Evolutionary conservation across 129 eudicot species (phyloP).

Genomic region (Pulicaria dysenterica): DNA sequence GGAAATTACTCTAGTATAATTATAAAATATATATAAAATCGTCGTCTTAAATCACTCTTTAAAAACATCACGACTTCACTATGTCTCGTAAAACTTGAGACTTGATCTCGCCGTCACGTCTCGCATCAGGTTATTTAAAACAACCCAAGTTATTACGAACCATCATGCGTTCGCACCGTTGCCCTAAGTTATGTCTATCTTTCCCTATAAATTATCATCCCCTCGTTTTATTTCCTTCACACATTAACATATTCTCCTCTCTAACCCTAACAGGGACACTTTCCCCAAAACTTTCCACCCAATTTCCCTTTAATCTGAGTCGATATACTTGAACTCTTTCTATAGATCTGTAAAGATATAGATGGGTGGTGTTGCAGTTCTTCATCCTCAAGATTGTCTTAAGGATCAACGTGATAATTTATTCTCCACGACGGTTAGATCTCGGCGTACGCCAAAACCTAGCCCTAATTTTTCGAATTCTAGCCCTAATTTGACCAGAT

Average conservation of each 20-base stretch:
- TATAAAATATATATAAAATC: too few species aligned
- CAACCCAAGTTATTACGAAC: background rate
- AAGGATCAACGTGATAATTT: conserved; percentile 21
- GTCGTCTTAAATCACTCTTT: too few species aligned
- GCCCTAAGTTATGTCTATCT: conserved; percentile 9
- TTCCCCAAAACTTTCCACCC: background rate
- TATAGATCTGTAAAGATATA: background rate
- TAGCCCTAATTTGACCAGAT: conserved; percentile 36
- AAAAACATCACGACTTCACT: too few species aligned
- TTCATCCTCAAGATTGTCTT: conserved; percentile 47
- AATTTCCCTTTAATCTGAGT: background rate
- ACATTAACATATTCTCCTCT: conserved; percentile 17
- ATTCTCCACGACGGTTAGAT: conserved; percentile 29
- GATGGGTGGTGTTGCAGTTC: conserved; percentile 53
- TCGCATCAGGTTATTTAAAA: too few species aligned
- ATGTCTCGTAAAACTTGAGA: too few species aligned
- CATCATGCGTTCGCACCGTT: background rate
- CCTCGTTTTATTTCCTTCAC: conserved; percentile 23
- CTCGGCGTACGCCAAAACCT: conserved; percentile 33
- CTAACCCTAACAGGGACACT: conserved; percentile 27
- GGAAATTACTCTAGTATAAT: too few species aligned
- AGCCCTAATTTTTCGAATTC: conserved; percentile 32
- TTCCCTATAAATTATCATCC: conserved; percentile 23
- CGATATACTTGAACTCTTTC: background rate
- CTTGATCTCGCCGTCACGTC: too few species aligned